Base-by-base conservation (phyloP, 1,139 yeast species). In the Debaryomycetaceae sp. region DNA sequence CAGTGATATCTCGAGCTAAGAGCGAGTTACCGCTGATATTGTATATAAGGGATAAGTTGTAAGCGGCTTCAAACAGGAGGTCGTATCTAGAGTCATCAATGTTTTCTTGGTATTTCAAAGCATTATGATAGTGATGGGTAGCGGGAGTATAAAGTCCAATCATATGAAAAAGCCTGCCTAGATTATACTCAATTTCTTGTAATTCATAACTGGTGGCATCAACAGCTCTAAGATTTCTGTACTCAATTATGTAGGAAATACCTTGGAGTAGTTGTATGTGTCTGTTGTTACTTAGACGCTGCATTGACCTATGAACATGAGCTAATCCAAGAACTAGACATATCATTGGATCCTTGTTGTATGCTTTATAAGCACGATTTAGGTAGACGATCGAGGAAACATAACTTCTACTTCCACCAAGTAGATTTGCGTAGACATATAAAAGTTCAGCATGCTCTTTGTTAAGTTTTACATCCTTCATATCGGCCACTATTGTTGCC, bases 231-330 rank as follows among this genome's bases (percentile, higher is more conserved):
- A 77, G 59, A 17, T 78, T 79, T 37, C 75, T 71, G 51, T 92
- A 92, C 51, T 87, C 94, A 53, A 79, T 62, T 42, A 94, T 57
- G 52, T 78, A 88, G 44, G 92, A 79, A 36, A 92, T 64, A 0
- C 97, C 98, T 57, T 92, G 97, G 2, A 92, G 67, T 24, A 92
- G 70, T 55, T 91, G 97, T 41, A 85, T 72, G 54, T 91, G 97
- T 43, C 98, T 75, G 58, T 88, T 88, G 8, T 83, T 73, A 11
- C 96, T 83, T 41, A 87, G 79, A 48, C 99, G 72, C 60, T 92
- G 98, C 82, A 91, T 83, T 0, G 98, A 85, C 31, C 98, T 73
- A 52, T 91, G 96, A n/a, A 89, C 68, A 60, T 91, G 92, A 0
- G 91, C 81, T 32, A 92, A 63, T 0, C 94, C 97, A 39, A 87